Evolutionary conservation across 768 basidiomycete genomes (phyloP).

Genomic region (Lactarius tabidus): DNA sequence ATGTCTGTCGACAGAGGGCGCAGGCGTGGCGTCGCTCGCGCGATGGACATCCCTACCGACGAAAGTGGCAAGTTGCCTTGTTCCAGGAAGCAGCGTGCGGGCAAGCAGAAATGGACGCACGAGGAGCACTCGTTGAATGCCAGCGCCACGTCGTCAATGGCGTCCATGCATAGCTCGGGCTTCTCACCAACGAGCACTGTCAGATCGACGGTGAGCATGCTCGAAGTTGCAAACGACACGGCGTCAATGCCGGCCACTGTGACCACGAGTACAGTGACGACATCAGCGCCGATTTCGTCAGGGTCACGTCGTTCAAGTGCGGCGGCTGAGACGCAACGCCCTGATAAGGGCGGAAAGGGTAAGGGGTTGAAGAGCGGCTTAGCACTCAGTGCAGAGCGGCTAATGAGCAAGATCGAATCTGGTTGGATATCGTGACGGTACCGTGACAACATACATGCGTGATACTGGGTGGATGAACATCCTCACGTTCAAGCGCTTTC

Average conservation of each 20-base stretch:
- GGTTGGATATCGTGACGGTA: conserved; percentile 22
- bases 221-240: background rate
- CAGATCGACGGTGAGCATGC: conserved; percentile 15
- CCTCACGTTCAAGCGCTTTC: background rate
- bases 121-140: conserved; percentile 1
- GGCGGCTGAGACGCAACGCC: background rate
- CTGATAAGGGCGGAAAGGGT: conserved; percentile 10
- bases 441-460: background rate
- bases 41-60: conserved; percentile 19
- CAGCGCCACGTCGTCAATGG: conserved; percentile 1
- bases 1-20: conserved; percentile 16
- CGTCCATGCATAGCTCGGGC: background rate
- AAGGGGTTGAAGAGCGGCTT: background rate
- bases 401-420: conserved; percentile 20
- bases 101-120: conserved; percentile 1
- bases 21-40: conserved; percentile 23
- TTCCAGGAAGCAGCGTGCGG: background rate
- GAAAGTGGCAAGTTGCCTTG: background rate
- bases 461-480: background rate
- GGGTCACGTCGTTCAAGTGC: conserved; percentile 4
- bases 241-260: background rate
- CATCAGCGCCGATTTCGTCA: conserved; percentile 1
- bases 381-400: conserved; percentile 22
- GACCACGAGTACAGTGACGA: background rate
- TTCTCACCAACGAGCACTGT: background rate